A percentile compares a stretch with the other conserved stretches of the same genome.
Conservation (phyloP, 306 rosid species). For the Medicago ruthenica region DNA sequence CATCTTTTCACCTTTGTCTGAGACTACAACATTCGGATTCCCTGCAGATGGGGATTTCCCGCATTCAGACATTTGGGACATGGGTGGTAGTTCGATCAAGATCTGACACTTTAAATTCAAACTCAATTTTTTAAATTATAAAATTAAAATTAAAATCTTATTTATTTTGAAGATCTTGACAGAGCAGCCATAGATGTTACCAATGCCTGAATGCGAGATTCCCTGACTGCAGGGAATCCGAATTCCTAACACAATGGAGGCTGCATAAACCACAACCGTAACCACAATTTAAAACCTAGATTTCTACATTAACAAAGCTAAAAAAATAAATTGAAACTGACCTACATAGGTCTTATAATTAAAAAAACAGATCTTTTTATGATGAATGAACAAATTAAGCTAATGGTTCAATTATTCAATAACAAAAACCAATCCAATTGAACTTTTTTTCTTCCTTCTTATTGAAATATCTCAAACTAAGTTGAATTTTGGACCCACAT, state of each 20-base stretch:
- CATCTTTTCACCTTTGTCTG: too few species aligned
- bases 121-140: too few species aligned
- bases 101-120: neutral
- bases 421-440: neutral
- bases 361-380: constrained; percentile 5
- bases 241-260: neutral
- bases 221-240: too few species aligned
- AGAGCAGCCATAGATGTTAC: neutral
- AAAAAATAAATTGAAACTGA: neutral
- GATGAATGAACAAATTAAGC: neutral
- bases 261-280: neutral
- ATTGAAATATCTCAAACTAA: neutral
- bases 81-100: neutral
- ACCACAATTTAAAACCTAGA: neutral
- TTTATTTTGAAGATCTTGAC: too few species aligned
- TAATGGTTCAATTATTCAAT: neutral
- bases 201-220: neutral
- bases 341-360: neutral
- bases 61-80: neutral
- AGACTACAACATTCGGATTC: neutral
- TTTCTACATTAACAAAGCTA: neutral
- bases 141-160: too few species aligned
- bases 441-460: neutral
- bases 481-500: constrained; percentile 5
- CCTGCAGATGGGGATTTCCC: neutral